Base-by-base conservation (phyloP, 345 rosid genomes). In the Aquilaria malaccensis region DNA sequence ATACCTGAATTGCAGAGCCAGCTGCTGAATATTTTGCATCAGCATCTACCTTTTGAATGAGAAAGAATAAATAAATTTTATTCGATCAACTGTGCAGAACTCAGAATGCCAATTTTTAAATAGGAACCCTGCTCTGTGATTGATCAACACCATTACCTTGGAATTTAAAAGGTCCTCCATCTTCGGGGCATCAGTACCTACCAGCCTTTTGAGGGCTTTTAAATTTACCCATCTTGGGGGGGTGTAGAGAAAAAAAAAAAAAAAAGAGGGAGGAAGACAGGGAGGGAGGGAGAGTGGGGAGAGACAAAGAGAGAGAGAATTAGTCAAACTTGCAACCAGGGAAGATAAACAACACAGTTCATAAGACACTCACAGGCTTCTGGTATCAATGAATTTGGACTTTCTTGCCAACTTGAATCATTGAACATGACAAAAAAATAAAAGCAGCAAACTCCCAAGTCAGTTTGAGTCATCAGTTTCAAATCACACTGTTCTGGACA, bases 161-260 rank as follows among this genome's bases (percentile, higher is more conserved):
- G 62, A 63, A 56, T 32, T 52, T 41, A 70, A 58, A 50, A 60
- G 60, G 30, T 66, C 59, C 41, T 72, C 76, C 68, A 70, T 50
- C 58, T 70, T 67, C 64, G 72, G 31, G 13, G 70, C 72, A 69
- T 72, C 74, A 45, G 74, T 75, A 50, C 77, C 84, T 30, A 67
- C 64, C 69, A 85, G 82, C 76, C 76, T 73, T 68, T 72, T 68
- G 55, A 79, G 53, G 14, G 85, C 82, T 61, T 73, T 76, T 69
- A 85, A 70, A 70, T 79, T 59, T 43, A 77, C 60, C 91, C 91
- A 85, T 76, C 87, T 85, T 22, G 22, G 22, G 22, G 22, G 22
- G 22, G 22, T 22, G 1, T 0, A 22, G 68, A 32, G 33, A 31
- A 74, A 52, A 64, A 37, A 37, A 37, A 37, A 37, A 37, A 9